These are phyloP conservation scores for Coniochaeta prunicola DNA, from an alignment of 2,329 filamentous ascomycete genomes.

Conservation along the genomic window DNA sequence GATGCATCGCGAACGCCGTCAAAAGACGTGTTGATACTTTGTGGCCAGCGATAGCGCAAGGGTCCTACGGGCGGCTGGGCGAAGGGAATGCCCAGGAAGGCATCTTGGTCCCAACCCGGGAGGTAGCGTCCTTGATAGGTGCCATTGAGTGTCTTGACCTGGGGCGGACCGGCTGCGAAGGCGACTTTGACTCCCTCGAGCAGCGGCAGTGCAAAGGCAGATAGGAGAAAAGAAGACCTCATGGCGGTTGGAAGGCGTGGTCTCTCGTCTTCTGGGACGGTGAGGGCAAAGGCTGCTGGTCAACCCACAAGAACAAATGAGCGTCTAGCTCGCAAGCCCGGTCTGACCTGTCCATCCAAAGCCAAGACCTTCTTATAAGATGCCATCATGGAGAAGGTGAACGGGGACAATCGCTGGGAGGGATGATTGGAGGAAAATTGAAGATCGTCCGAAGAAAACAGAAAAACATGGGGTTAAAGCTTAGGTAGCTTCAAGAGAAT, in stretches of 20 bases:
- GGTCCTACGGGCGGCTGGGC: constrained; percentile 28
- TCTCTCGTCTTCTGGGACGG: not conserved
- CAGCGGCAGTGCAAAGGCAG: constrained; percentile 2
- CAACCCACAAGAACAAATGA: not conserved
- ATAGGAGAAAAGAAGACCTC: constrained; percentile 3
- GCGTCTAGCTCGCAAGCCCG: not conserved
- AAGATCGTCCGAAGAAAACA: not conserved
- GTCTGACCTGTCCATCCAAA: not conserved
- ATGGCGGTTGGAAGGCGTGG: constrained; percentile 1
- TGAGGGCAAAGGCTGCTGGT: not conserved
- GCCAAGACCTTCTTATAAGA: not conserved
- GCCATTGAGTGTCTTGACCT: constrained; percentile 19
- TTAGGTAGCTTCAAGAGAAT: not conserved
- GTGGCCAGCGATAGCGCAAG: constrained; percentile 28
- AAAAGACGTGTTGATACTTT: constrained; percentile 30
- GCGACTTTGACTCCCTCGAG: not conserved
- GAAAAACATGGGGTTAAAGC: not conserved
- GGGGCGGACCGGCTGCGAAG: constrained; percentile 5
- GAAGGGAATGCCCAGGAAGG: constrained; percentile 31
- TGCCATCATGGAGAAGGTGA: not conserved
- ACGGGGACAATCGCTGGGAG: not conserved
- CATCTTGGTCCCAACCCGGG: constrained; percentile 28
- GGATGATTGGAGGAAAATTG: constrained; percentile 12
- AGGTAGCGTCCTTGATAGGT: constrained; percentile 26
- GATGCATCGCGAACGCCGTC: constrained; percentile 29